phyloP scores from a whole-genome alignment of 257 asterid species.

The Solanum pennellii region DNA sequence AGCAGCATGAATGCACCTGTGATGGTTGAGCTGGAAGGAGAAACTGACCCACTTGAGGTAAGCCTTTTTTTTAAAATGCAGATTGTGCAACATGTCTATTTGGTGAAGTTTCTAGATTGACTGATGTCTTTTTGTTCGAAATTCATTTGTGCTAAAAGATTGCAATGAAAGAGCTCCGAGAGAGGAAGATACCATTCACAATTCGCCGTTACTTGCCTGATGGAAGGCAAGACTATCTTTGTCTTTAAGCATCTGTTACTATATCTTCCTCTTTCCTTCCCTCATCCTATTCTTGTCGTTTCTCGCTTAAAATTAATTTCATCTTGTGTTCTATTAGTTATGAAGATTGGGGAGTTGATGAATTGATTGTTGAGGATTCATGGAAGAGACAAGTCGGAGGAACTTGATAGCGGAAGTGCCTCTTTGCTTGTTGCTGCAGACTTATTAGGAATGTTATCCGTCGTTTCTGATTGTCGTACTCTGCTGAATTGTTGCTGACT shows the following conservation, averaged over 20 bases:
- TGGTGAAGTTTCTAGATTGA: background rate
- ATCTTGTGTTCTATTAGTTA: conserved; percentile 7
- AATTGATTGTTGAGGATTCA: conserved; percentile 43
- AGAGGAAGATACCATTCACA: conserved; percentile 81
- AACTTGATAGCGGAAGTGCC: conserved; percentile 5
- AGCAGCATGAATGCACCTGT: conserved; percentile 96
- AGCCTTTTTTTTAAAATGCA: background rate
- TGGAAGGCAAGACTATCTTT: conserved; percentile 48
- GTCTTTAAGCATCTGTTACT: background rate
- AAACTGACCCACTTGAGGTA: conserved; percentile 91
- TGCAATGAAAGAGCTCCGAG: conserved; percentile 90
- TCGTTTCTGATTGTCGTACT: background rate
- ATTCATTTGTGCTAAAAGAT: conserved; percentile 31
- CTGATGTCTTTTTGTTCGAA: background rate
- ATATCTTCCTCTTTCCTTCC: background rate
- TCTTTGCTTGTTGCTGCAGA: background rate
- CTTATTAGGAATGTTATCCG: background rate
- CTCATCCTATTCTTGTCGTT: background rate
- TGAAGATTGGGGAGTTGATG: conserved; percentile 45
- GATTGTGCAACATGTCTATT: background rate
- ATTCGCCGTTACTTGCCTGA: conserved; percentile 88
- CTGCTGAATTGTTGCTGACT: background rate
- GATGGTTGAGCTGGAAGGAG: conserved; percentile 96
- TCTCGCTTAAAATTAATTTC: background rate
- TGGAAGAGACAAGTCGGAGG: conserved; percentile 52